Percentiles rank a stretch among this genome's conserved stretches.
Conservation (phyloP, 768 basidiomycete species). For the Suillus variegatus region DNA sequence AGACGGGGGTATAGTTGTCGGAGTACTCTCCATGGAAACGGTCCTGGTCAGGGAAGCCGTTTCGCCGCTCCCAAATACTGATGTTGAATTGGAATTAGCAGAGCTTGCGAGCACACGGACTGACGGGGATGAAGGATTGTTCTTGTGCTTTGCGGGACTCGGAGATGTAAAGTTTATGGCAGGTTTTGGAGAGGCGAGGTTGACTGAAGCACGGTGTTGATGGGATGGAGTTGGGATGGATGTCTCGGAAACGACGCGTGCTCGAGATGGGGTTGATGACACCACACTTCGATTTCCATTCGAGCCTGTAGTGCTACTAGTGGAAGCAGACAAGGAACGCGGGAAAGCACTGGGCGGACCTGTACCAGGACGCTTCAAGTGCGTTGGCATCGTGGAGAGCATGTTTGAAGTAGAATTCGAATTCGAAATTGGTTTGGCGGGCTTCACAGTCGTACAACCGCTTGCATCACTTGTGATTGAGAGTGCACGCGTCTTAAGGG, state of each 20-base stretch:
- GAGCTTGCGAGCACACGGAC: background rate
- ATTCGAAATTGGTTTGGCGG: slow-evolving; percentile 28
- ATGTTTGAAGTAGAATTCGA: slow-evolving; percentile 24
- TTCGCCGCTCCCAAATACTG: background rate
- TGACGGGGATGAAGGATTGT: background rate
- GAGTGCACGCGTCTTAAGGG: slow-evolving; percentile 53
- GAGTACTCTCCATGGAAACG: slow-evolving; percentile 1
- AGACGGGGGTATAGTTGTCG: slow-evolving; percentile 20
- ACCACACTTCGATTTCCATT: slow-evolving; percentile 15
- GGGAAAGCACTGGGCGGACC: slow-evolving; percentile 31
- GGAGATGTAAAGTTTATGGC: slow-evolving; percentile 43
- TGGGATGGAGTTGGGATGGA: slow-evolving; percentile 24
- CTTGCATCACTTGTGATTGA: slow-evolving; percentile 53
- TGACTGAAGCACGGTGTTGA: slow-evolving; percentile 17
- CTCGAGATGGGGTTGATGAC: slow-evolving; percentile 38
- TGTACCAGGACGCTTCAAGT: slow-evolving; percentile 20
- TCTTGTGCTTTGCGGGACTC: slow-evolving; percentile 35
- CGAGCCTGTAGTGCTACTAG: slow-evolving; percentile 16
- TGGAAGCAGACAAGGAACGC: slow-evolving; percentile 18
- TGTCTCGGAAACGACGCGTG: slow-evolving; percentile 48
- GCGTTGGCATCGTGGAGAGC: slow-evolving; percentile 24
- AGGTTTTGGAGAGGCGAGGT: slow-evolving; percentile 27
- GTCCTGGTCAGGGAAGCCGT: too few relatives aligned
- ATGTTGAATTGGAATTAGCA: slow-evolving; percentile 4
- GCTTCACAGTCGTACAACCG: slow-evolving; percentile 51